Evolutionary conservation across 495 filamentous ascomycete species (phyloP), one percentile per base, ranked within the genome.

Genomic region (Penicillium steckii): DNA sequence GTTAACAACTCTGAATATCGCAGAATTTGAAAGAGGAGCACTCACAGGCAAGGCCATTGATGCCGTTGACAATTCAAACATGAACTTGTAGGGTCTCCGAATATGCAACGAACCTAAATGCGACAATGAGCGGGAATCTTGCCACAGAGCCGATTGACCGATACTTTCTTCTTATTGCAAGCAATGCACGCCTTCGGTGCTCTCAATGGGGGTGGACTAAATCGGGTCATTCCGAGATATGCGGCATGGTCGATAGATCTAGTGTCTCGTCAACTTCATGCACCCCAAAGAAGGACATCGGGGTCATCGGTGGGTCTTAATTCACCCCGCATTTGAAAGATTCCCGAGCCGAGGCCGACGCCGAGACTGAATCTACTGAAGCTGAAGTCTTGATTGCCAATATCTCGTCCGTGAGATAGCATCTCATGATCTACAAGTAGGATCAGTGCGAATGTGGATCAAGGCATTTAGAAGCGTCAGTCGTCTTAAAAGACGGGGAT

Each of bases 151-250:
- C 27, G n/a, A 13, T 3, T 24, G 2, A 21, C n/a, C 22, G 50
- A 32, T 35, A 61, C 61, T 52, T 64, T 64, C 24, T 59, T 64
- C 27, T 64, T 64, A 42, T 64, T 64, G 27, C 61, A 61, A 6
- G 55, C 61, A 12, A 61, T 48, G 50, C 61, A 64, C 18, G 61
- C 61, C 10, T 52, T 56, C 4, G 61, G 51, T 44, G 61, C 61
- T 7, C 61, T 42, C 9, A 64, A 37, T 40, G 55, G 55, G 3
- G 55, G 58, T 8, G 57, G 58, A 23, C 44, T 61, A 38, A 56
- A 58, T 24, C 43, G 22, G 25, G 24, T 29, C 56, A 60, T 60
- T n/a, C 13, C 27, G 22, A 46, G 22, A 8, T 48, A 6, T 46
- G 9, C 33, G 24, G 35, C 35, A 38, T 15, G 18, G 0, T 19